phyloP scores from a whole-genome alignment of 2,329 filamentous ascomycete genomes.

The Colletotrichum zoysiae region DNA sequence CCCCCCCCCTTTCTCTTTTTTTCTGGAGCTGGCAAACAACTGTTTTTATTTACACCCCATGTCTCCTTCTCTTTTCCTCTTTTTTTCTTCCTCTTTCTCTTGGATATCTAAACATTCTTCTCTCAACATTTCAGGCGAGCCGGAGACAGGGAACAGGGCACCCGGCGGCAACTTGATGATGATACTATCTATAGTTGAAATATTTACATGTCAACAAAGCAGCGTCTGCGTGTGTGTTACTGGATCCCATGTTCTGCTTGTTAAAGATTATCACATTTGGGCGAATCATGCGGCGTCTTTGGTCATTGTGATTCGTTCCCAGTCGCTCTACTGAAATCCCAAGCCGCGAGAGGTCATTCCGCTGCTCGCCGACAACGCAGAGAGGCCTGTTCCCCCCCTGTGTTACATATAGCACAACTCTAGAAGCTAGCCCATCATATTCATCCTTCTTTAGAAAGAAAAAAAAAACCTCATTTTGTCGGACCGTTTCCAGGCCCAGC shows the following conservation, averaged over 20 bases:
- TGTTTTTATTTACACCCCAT: background rate
- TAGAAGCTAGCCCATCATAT: conserved; percentile 7
- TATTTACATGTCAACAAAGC: background rate
- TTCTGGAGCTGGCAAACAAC: background rate
- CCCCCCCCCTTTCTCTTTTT: background rate
- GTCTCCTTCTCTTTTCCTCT: background rate
- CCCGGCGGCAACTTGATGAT: conserved; percentile 28
- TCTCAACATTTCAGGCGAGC: conserved; percentile 8
- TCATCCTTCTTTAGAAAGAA: background rate
- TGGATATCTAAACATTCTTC: conserved; percentile 28
- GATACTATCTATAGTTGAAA: conserved; percentile 15
- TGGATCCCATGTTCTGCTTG: background rate
- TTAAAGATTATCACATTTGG: background rate
- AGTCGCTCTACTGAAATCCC: conserved; percentile 7
- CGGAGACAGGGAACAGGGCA: conserved; percentile 2
- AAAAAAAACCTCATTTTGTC: background rate
- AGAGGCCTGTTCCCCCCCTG: conserved; percentile 13
- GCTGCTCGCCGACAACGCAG: background rate
- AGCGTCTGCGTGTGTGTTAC: background rate
- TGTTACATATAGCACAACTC: background rate
- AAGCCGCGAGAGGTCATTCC: background rate
- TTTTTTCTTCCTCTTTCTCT: background rate
- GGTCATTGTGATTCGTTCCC: conserved; percentile 7
- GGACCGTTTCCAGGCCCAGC: background rate
- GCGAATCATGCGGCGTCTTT: background rate